Conservation (phyloP, 1,139 yeast genomes). For the Zhuliangozyma parablackwelliae region DNA sequence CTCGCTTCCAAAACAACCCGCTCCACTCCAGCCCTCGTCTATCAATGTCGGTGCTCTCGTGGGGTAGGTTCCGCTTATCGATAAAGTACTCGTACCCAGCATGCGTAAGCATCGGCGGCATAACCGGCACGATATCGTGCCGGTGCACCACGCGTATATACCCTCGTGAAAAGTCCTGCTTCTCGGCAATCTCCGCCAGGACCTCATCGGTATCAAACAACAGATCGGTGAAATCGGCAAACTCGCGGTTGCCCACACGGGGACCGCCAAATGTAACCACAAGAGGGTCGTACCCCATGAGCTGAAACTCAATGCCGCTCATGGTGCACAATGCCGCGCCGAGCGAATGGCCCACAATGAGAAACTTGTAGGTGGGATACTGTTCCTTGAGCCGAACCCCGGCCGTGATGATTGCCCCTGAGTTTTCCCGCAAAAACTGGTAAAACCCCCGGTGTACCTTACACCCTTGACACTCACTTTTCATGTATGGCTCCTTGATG, state of each 20-base stretch:
- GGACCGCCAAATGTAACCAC: constrained; percentile 62
- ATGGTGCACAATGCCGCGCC: constrained; percentile 68
- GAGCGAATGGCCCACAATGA: constrained; percentile 65
- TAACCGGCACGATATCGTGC: constrained; percentile 52
- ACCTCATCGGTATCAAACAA: constrained; percentile 37
- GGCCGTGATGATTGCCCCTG: constrained; percentile 29
- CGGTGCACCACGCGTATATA: constrained; percentile 51
- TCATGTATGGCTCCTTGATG: constrained; percentile 8
- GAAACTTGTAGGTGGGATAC: constrained; percentile 45
- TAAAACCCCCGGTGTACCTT: constrained; percentile 58
- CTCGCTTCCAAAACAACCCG: constrained; percentile 1
- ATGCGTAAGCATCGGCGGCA: constrained; percentile 52
- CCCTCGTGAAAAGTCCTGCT: constrained; percentile 22
- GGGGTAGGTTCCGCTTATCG: constrained; percentile 42
- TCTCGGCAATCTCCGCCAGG: constrained; percentile 7
- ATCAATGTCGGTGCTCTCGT: constrained; percentile 31
- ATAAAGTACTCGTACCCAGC: constrained; percentile 51
- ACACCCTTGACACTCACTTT: constrained; percentile 43
- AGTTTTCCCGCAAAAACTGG: constrained; percentile 37
- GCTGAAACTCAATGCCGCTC: constrained; percentile 54
- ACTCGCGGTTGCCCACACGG: constrained; percentile 50
- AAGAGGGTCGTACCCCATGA: constrained; percentile 48
- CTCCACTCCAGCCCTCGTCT: constrained; percentile 12
- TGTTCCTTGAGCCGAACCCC: constrained; percentile 24
- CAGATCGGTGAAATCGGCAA: constrained; percentile 48